Base-by-base conservation (phyloP, 1,284 basidiomycete species). In the Cystobasidium slooffiae region DNA sequence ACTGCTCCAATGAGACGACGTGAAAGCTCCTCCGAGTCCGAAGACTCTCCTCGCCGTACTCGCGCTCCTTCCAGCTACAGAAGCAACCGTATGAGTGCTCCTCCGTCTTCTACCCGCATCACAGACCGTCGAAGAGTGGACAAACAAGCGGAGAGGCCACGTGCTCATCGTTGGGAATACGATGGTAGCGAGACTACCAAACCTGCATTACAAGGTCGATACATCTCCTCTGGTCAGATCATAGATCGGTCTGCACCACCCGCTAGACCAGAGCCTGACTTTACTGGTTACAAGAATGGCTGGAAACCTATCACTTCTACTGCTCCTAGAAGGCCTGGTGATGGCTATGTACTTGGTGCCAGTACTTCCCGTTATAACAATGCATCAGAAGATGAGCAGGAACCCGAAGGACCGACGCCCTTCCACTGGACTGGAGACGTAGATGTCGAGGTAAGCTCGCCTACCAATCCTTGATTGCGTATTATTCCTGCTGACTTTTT, bases 261-360 rank as follows among this genome's bases (percentile, higher is more conserved):
- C 39, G 43, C 39, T 24, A 47, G 12, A 6, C 61, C 24, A 12
- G 22, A 66, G 39, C 31, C 64, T 53, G 51, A 51, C 18, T 66
- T 66, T 31, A 66, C 64, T 53, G 64, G 64, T n/a, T 66, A 41
- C 14, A 22, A 53, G 31, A 66, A 66, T 53, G 64, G 64, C 31
- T 66, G 64, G 64, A 66, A 66, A 22, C 61, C 61, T 31, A 31
- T 63, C 10, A 14, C 61, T 1, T 24, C 43, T 20, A 12, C 14
- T n/a, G n/a, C 8, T 1, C 4, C 6, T 63, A 44, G 47, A 22
- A 6, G 61, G 24, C 43, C 7, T 9, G 31, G 31, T 14, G 49
- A 43, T 52, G 64, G 51, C 44, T 47, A 66, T 43, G 64, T 53
- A 22, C 20, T 46, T 22, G 61, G 61, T 10, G 61, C 43, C 20